These are phyloP conservation scores for Trametes sanguinea DNA, from an alignment of 768 basidiomycete species.

Conservation along the genomic window DNA sequence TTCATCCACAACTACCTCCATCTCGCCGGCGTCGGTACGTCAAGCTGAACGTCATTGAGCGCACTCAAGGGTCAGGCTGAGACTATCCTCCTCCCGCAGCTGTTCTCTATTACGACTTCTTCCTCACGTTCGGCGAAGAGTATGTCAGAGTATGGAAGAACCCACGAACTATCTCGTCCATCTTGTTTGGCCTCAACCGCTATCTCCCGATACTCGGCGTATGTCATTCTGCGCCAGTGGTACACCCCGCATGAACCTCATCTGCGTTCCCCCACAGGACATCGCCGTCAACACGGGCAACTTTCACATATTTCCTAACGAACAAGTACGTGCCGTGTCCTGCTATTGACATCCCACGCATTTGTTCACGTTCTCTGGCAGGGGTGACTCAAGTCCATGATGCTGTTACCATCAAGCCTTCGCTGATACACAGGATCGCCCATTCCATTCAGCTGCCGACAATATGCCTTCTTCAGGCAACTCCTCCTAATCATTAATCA, in stretches of 20 bases:
- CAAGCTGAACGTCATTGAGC: neutral
- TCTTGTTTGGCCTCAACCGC: conserved; percentile 52
- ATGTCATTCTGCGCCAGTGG: neutral
- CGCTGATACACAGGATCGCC: neutral
- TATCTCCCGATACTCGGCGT: conserved; percentile 47
- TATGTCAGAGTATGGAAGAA: conserved; percentile 47
- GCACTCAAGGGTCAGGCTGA: neutral
- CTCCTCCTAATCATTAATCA: conserved; percentile 45
- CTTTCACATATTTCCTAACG: conserved; percentile 22
- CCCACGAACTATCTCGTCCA: conserved; percentile 40
- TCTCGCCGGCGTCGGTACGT: conserved; percentile 28
- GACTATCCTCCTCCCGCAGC: conserved; percentile 18
- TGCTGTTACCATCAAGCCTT: neutral
- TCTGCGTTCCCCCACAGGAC: conserved; percentile 16
- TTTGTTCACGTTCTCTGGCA: conserved; percentile 9
- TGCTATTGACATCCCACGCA: neutral
- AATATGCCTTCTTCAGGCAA: conserved; percentile 43
- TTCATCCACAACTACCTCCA: conserved; percentile 28
- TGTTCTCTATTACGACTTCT: conserved; percentile 34
- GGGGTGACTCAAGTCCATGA: conserved; percentile 19
- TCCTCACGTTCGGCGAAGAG: conserved; percentile 39
- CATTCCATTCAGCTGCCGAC: conserved; percentile 39
- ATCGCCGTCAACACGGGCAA: conserved; percentile 25
- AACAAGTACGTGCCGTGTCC: conserved; percentile 16
- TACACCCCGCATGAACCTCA: conserved; percentile 27